Evolutionary conservation across 1,284 basidiomycete genomes (phyloP), one percentile per base, ranked within the genome.

Genomic region (Boletus smithii): DNA sequence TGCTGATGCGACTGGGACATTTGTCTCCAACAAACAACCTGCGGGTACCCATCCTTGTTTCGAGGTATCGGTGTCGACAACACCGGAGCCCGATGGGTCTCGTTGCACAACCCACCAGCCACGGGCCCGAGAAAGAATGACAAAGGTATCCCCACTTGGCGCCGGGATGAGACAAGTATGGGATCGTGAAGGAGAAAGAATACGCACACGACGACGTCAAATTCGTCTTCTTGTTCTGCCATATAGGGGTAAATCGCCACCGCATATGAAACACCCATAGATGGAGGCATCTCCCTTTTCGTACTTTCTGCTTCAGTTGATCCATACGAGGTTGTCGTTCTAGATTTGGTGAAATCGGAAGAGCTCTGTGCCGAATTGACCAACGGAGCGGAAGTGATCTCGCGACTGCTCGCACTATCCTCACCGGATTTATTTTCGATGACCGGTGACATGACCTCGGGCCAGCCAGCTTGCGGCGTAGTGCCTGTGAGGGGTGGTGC

Each of bases 21-120:
- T 84, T 22, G 93, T 94, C 69, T 99, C 97, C 34, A 99, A 79
- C 10, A 99, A 74, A 68, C 97, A 99, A 1, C 97, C 87, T 22
- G 92, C 88, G 47, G 91, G 88, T 8, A 94, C 88, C 90, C 91
- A 91, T 42, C 90, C 90, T 63, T 91, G 85, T 65, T 88, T 83
- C 42, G 74, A 69, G 26, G 81, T 76, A 56, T 91, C 88, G 18
- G 82, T 77, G 48, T 88, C 83, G 35, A 93, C 80, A 42, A 85
- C 72, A 11, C 94, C 94, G 5, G 83, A 79, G 2, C 93, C 94
- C 37, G 82, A 83, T 18, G 88, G 86, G 66, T 99, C 97, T 27
- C 91, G 83, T 64, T 98, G 94, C 3, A 99, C 95, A 29, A 97
- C 90, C 93, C 95, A 99, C 97, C 97, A 99, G 0, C 97, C 97